A percentile compares a stretch with the other conserved stretches of the same genome.
Evolutionary conservation across 257 asterid genomes (phyloP).

Genomic region (Leptodermis oblonga): DNA sequence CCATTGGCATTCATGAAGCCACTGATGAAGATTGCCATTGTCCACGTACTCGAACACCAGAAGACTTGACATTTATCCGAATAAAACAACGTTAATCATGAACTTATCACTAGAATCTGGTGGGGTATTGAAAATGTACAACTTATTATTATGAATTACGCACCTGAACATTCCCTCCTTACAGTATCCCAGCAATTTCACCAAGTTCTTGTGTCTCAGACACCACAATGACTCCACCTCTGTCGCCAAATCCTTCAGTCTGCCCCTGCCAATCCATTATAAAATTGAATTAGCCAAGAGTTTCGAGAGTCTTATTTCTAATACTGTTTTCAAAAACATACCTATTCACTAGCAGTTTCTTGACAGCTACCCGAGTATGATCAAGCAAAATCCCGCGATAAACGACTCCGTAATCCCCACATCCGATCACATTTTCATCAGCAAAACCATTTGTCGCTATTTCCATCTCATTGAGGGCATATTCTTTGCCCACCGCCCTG

Average conservation of each 20-base stretch:
- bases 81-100: background rate
- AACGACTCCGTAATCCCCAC: slow-evolving; percentile 48
- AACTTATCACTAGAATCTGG: background rate
- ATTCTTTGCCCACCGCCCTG: slow-evolving; percentile 14
- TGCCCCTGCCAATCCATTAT: slow-evolving; percentile 23
- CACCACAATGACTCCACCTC: slow-evolving; percentile 41
- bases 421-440: slow-evolving; percentile 34
- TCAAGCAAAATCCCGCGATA: slow-evolving; percentile 40
- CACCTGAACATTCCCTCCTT: slow-evolving; percentile 46
- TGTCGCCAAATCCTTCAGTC: slow-evolving; percentile 22
- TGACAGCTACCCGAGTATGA: slow-evolving; percentile 38
- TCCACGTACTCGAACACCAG: slow-evolving; percentile 45
- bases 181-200: slow-evolving; percentile 53
- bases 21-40: slow-evolving; percentile 46
- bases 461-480: slow-evolving; percentile 36
- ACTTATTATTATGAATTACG: too few species aligned
- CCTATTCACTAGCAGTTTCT: slow-evolving; percentile 42
- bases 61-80: slow-evolving; percentile 28
- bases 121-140: too few species aligned
- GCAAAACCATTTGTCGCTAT: slow-evolving; percentile 40
- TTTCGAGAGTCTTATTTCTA: too few species aligned
- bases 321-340: too few species aligned
- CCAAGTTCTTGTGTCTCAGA: slow-evolving; percentile 52
- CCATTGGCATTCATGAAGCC: slow-evolving; percentile 40
- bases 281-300: background rate